Evolutionary conservation across 2,329 filamentous ascomycete genomes (phyloP).

Genomic region (Aspergillus texensis): DNA sequence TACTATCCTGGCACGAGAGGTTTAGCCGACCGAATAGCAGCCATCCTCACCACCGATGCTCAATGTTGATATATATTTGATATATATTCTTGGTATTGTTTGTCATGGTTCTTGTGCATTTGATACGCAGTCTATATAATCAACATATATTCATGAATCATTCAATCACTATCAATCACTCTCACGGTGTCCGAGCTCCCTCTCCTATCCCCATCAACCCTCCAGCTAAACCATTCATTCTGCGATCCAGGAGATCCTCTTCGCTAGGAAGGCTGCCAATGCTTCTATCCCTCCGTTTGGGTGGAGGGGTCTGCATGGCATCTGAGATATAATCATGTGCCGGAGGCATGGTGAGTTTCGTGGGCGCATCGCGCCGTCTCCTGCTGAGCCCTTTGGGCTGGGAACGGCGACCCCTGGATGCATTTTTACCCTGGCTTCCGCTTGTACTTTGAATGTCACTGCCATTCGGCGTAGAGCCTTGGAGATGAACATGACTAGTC

Average conservation of each 20-base stretch:
- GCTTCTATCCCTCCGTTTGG: conserved; percentile 43
- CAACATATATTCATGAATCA: not conserved
- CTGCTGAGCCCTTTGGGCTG: conserved; percentile 12
- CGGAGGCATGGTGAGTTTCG: conserved; percentile 22
- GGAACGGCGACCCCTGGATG: conserved; percentile 14
- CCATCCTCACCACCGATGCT: too few relatives aligned
- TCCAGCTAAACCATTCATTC: conserved; percentile 59
- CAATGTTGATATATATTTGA: too few relatives aligned
- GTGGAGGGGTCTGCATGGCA: conserved; percentile 22
- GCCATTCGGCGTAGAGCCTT: conserved; percentile 1
- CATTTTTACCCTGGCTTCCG: conserved; percentile 9
- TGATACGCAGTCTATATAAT: too few relatives aligned
- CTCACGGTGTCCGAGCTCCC: conserved; percentile 36
- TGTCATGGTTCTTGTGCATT: too few relatives aligned
- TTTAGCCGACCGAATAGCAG: too few relatives aligned
- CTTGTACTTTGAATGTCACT: not conserved
- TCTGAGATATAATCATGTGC: conserved; percentile 23
- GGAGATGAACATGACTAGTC: not conserved
- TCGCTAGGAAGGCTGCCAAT: conserved; percentile 58
- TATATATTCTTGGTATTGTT: not conserved
- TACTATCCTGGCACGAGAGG: too few relatives aligned
- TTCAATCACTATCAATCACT: not conserved
- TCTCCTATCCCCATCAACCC: conserved; percentile 53
- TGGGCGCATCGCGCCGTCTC: conserved; percentile 19
- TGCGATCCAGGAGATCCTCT: conserved; percentile 58